Conservation (phyloP, 2,329 filamentous ascomycete genomes). For the Aspergillus fischeri region DNA sequence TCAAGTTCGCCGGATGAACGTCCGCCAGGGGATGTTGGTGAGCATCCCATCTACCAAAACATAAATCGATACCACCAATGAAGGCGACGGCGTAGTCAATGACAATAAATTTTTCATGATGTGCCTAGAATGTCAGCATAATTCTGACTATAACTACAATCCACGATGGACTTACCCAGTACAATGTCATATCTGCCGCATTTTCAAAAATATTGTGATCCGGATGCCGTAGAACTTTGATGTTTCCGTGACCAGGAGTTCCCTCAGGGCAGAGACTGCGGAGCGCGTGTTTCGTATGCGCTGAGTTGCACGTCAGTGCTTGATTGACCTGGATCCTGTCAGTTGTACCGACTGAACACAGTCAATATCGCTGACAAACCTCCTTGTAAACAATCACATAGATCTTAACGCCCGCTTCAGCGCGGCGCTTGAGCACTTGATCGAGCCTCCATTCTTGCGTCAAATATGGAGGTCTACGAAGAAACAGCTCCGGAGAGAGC, state of each 20-base stretch:
- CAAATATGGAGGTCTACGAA: constrained; percentile 75
- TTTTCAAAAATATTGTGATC: constrained; percentile 96
- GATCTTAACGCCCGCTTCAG: constrained; percentile 91
- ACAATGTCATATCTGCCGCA: constrained; percentile 91
- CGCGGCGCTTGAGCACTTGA: constrained; percentile 77
- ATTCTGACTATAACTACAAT: background rate
- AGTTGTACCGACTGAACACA: background rate
- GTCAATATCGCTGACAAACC: constrained; percentile 28
- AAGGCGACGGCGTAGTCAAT: constrained; percentile 89
- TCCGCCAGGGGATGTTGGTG: constrained; percentile 82
- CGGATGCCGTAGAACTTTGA: constrained; percentile 82
- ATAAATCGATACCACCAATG: constrained; percentile 89
- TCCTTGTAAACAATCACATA: constrained; percentile 92
- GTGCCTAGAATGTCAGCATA: constrained; percentile 50
- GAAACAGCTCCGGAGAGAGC: constrained; percentile 82
- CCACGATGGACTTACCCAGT: constrained; percentile 55
- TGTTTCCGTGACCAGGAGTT: constrained; percentile 78
- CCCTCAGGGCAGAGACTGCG: constrained; percentile 76
- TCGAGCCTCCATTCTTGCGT: constrained; percentile 87
- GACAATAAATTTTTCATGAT: constrained; percentile 97
- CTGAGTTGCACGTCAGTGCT: constrained; percentile 84
- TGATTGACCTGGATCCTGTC: constrained; percentile 53
- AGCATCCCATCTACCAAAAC: constrained; percentile 91
- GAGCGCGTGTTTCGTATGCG: constrained; percentile 85
- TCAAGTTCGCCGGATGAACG: constrained; percentile 76